Percentiles rank a stretch among this genome's conserved stretches.
Evolutionary conservation across 257 asterid genomes (phyloP).

Genomic region (Solanum pinnatisectum): DNA sequence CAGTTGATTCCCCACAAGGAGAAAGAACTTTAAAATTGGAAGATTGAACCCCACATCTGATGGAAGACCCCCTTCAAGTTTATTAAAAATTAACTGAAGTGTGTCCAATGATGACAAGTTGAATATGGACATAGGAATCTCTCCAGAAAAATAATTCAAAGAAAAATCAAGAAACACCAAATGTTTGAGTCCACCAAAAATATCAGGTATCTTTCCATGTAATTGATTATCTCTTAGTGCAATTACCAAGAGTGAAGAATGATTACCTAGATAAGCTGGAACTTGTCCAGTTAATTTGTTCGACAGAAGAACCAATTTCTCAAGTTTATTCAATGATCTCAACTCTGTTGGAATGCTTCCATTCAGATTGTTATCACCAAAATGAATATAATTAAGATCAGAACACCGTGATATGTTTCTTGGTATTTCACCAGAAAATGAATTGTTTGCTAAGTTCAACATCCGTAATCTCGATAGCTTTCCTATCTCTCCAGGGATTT

Average conservation of each 20-base stretch:
- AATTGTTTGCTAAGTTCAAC: background rate
- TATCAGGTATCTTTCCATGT: background rate
- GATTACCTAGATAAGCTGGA: constrained; percentile 5
- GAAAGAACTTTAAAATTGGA: background rate
- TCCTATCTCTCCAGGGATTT: background rate
- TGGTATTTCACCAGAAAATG: background rate
- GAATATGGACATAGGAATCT: constrained; percentile 4
- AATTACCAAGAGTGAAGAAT: background rate
- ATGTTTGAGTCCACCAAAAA: constrained; percentile 1
- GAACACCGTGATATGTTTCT: background rate
- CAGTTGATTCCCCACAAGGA: background rate
- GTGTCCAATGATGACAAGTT: constrained; percentile 1
- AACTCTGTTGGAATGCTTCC: background rate
- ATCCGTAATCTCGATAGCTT: background rate
- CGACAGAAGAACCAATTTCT: background rate
- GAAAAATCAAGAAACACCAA: background rate
- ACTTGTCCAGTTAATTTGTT: constrained; percentile 1
- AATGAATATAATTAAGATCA: background rate
- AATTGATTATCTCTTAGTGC: background rate
- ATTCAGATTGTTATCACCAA: background rate
- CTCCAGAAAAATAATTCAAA: background rate
- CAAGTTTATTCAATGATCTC: background rate
- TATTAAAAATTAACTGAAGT: background rate
- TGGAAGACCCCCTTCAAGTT: background rate
- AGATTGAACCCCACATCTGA: background rate